A percentile compares a stretch with the other conserved stretches of the same genome.
These are phyloP conservation scores for Simplicillium sp. DNA, from an alignment of 2,329 filamentous ascomycete genomes.

Conservation along the genomic window DNA sequence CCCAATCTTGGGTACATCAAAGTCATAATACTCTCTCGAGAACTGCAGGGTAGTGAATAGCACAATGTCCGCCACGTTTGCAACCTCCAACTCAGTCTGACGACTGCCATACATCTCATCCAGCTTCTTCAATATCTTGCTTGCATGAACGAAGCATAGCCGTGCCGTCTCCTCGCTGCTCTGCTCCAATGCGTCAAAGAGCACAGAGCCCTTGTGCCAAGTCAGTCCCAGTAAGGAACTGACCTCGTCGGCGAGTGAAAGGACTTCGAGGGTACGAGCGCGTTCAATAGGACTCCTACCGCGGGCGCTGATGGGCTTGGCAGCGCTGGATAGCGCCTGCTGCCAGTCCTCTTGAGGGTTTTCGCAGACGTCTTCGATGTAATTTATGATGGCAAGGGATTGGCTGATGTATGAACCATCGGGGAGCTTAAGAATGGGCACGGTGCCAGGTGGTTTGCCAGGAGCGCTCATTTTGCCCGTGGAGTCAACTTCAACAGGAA, in stretches of 20 bases:
- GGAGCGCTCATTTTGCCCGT: slow-evolving; percentile 7
- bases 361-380: slow-evolving; percentile 14
- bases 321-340: not conserved
- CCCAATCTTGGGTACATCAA: too few species aligned
- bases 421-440: slow-evolving; percentile 10
- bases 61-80: too few species aligned
- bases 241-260: not conserved
- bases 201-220: not conserved
- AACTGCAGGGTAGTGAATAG: too few species aligned
- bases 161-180: not conserved
- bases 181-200: not conserved
- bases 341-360: slow-evolving; percentile 10
- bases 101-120: too few species aligned
- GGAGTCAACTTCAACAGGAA: not conserved
- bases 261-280: not conserved
- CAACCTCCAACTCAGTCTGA: too few species aligned
- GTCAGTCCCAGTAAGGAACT: not conserved
- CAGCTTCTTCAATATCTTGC: too few species aligned
- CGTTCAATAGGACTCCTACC: not conserved
- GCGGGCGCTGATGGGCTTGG: not conserved
- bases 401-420: slow-evolving; percentile 13
- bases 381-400: slow-evolving; percentile 14
- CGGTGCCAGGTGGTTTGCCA: slow-evolving; percentile 11
- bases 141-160: too few species aligned
- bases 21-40: too few species aligned